These are phyloP conservation scores for Linderniella brevidens DNA, from an alignment of 257 asterid species.

Conservation along the genomic window DNA sequence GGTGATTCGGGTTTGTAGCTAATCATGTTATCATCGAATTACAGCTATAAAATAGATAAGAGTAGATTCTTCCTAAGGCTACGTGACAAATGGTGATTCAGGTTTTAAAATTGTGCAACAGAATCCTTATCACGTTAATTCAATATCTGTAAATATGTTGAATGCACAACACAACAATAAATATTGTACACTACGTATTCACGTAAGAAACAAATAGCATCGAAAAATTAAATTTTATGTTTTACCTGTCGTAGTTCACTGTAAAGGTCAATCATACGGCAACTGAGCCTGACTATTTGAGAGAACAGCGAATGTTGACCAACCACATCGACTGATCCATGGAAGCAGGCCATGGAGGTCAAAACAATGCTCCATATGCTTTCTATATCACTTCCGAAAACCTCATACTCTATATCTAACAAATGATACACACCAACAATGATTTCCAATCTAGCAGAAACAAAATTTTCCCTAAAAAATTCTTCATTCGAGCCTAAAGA, in stretches of 20 bases:
- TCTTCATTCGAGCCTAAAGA: conserved; percentile 20
- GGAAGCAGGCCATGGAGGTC: conserved; percentile 35
- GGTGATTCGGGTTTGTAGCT: no score
- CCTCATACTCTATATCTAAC: conserved; percentile 62
- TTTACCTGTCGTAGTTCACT: conserved; percentile 96
- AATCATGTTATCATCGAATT: no score
- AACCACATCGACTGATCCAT: conserved; percentile 22
- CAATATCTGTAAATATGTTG: no score
- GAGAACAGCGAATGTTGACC: conserved; percentile 29
- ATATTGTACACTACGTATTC: background rate
- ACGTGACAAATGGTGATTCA: no score
- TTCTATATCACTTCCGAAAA: conserved; percentile 69
- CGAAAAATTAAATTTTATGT: conserved; percentile 8
- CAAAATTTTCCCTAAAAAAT: conserved; percentile 23
- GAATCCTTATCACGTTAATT: no score
- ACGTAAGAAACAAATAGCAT: background rate
- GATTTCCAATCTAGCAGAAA: conserved; percentile 47
- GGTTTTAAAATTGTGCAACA: no score
- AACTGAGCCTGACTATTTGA: conserved; percentile 42
- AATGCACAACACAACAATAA: no score
- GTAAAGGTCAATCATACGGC: conserved; percentile 62
- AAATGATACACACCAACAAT: conserved; percentile 36
- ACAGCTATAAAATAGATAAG: no score
- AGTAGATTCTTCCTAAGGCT: no score
- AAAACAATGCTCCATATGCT: conserved; percentile 53